These are phyloP conservation scores for Aspergillus sp. DNA, from an alignment of 2,329 filamentous ascomycete genomes.

Conservation along the genomic window DNA sequence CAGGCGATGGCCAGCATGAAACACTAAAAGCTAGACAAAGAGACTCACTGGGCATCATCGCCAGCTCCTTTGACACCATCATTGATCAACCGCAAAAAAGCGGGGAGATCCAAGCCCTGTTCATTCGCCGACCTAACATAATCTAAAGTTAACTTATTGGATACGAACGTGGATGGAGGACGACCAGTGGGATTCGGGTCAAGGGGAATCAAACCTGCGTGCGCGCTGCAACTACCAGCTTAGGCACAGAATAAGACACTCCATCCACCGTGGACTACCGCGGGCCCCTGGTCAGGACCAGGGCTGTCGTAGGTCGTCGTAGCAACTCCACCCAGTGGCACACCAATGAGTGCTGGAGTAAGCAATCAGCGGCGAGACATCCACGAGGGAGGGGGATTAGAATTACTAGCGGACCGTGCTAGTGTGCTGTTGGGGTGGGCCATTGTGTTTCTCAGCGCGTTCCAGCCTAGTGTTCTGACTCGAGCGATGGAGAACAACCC, in stretches of 20 bases:
- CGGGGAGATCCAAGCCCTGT: conserved; percentile 19
- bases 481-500: conserved; percentile 12
- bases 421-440: conserved; percentile 17
- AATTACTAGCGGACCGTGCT: conserved; percentile 21
- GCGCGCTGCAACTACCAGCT: conserved; percentile 18
- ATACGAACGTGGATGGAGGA: conserved; percentile 19
- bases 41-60: conserved; percentile 11
- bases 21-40: conserved; percentile 17
- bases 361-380: conserved; percentile 20
- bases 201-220: conserved; percentile 20
- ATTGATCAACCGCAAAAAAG: conserved; percentile 17
- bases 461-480: conserved; percentile 18
- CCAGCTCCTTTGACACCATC: conserved; percentile 16
- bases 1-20: conserved; percentile 14
- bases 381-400: conserved; percentile 20
- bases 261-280: too few relatives aligned
- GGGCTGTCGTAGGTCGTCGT: conserved; percentile 22
- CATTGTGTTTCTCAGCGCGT: conserved; percentile 13
- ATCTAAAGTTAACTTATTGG: conserved; percentile 21
- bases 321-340: conserved; percentile 21
- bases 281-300: conserved; percentile 18
- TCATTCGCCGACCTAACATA: conserved; percentile 17
- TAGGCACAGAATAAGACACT: conserved; percentile 11
- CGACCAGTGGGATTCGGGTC: conserved; percentile 19
- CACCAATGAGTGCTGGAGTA: conserved; percentile 17